These are phyloP conservation scores for Amauroascus niger DNA, from an alignment of 2,329 filamentous ascomycete genomes.

Conservation along the genomic window DNA sequence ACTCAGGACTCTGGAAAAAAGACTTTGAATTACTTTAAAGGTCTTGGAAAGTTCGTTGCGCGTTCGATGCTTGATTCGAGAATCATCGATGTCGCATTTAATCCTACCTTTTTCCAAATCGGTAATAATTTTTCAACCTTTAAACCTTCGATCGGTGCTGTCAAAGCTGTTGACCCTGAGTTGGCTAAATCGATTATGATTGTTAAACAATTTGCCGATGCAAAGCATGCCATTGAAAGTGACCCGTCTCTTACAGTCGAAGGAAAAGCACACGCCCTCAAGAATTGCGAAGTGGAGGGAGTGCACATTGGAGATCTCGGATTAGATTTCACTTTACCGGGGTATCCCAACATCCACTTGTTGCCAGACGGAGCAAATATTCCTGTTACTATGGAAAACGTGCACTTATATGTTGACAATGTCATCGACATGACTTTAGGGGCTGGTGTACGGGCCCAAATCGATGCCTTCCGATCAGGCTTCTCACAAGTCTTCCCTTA, in stretches of 20 bases:
- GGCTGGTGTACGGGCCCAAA: constrained; percentile 75
- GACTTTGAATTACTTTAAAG: constrained; percentile 78
- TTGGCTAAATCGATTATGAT: constrained; percentile 76
- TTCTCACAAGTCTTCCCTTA: constrained; percentile 97
- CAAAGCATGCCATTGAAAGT: constrained; percentile 73
- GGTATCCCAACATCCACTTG: constrained; percentile 79
- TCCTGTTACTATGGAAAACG: constrained; percentile 77
- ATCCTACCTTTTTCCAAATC: constrained; percentile 94
- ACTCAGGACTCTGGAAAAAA: constrained; percentile 71
- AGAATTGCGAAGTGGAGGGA: constrained; percentile 63
- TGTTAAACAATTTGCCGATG: constrained; percentile 74
- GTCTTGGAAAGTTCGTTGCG: constrained; percentile 93
- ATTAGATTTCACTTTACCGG: constrained; percentile 89
- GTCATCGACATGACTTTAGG: constrained; percentile 88
- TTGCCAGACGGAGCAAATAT: constrained; percentile 63
- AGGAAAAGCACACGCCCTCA: constrained; percentile 61
- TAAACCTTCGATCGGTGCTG: constrained; percentile 73
- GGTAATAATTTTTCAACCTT: constrained; percentile 60
- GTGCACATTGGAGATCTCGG: constrained; percentile 76
- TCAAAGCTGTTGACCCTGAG: constrained; percentile 79
- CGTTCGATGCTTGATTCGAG: constrained; percentile 96
- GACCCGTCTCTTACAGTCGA: constrained; percentile 54
- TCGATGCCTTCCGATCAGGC: constrained; percentile 80
- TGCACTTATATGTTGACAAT: constrained; percentile 76
- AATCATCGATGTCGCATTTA: constrained; percentile 96